phyloP scores from a whole-genome alignment of 257 asterid species.

The Salvia hispanica region DNA sequence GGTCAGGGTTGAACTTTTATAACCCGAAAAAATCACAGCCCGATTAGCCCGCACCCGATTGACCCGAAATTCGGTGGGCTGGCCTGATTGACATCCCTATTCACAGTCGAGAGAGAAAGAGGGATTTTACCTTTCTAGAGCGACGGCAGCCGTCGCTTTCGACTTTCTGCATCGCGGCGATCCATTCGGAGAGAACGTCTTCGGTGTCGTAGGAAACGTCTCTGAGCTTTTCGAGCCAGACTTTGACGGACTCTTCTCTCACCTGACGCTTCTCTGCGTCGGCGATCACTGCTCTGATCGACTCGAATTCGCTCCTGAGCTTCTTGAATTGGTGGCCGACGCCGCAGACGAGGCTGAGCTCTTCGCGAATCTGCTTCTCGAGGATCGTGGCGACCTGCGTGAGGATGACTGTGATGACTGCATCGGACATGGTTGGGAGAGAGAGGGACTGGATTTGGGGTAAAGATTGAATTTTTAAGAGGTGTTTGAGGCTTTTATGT shows the following conservation, averaged over 20 bases:
- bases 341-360: constrained; percentile 47
- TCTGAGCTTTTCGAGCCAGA: constrained; percentile 60
- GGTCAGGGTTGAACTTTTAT: too few species aligned
- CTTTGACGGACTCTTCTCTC: constrained; percentile 38
- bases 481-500: background rate
- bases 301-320: constrained; percentile 43
- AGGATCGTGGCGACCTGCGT: constrained; percentile 48
- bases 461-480: constrained; percentile 2
- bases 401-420: constrained; percentile 51
- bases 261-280: constrained; percentile 72
- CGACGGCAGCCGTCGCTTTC: constrained; percentile 27
- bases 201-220: constrained; percentile 61
- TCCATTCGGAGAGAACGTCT: constrained; percentile 68
- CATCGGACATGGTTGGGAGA: constrained; percentile 50
- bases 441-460: constrained; percentile 8
- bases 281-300: constrained; percentile 55
- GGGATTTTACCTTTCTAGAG: constrained; percentile 48
- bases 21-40: too few species aligned
- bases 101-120: too few species aligned
- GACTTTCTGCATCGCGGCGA: constrained; percentile 33
- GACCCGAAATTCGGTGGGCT: too few species aligned
- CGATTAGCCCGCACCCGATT: too few species aligned
- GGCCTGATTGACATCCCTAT: too few species aligned
- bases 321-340: constrained; percentile 48
- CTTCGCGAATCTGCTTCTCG: constrained; percentile 45